phyloP scores from a whole-genome alignment of 140 eudicot genomes.

The Artemisia princeps region DNA sequence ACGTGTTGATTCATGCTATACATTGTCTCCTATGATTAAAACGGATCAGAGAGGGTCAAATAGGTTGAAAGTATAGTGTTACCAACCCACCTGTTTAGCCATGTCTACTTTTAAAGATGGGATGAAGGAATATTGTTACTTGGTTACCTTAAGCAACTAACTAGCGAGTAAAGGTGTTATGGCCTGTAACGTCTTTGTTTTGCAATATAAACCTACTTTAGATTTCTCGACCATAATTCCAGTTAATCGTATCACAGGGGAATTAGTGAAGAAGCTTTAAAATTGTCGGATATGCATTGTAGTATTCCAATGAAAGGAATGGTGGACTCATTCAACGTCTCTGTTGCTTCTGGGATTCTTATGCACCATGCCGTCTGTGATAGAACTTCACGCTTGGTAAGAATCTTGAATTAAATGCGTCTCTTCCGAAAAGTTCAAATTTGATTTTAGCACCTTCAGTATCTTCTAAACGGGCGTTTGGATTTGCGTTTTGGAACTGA shows the following conservation, averaged over 20 bases:
- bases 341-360: slow-evolving; percentile 94
- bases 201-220: slow-evolving; percentile 4
- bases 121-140: too few relatives aligned
- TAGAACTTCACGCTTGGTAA: slow-evolving; percentile 73
- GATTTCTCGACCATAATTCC: not conserved
- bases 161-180: not conserved
- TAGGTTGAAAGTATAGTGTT: too few relatives aligned
- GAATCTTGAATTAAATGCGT: slow-evolving; percentile 9
- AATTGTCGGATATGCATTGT: slow-evolving; percentile 72
- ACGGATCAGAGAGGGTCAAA: too few relatives aligned
- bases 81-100: too few relatives aligned
- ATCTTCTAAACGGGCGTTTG: not conserved
- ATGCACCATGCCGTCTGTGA: slow-evolving; percentile 94
- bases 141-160: not conserved
- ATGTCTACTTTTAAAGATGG: too few relatives aligned
- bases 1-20: too few relatives aligned
- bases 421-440: not conserved
- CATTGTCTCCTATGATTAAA: too few relatives aligned
- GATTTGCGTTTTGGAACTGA: not conserved
- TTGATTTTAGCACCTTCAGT: slow-evolving; percentile 10
- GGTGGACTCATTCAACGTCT: slow-evolving; percentile 95
- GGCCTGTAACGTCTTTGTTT: not conserved
- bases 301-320: slow-evolving; percentile 93
- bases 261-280: slow-evolving; percentile 74
- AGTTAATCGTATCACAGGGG: slow-evolving; percentile 46